Evolutionary conservation across 2,329 filamentous ascomycete species (phyloP).

Genomic region (Aspergillus fijiensis): DNA sequence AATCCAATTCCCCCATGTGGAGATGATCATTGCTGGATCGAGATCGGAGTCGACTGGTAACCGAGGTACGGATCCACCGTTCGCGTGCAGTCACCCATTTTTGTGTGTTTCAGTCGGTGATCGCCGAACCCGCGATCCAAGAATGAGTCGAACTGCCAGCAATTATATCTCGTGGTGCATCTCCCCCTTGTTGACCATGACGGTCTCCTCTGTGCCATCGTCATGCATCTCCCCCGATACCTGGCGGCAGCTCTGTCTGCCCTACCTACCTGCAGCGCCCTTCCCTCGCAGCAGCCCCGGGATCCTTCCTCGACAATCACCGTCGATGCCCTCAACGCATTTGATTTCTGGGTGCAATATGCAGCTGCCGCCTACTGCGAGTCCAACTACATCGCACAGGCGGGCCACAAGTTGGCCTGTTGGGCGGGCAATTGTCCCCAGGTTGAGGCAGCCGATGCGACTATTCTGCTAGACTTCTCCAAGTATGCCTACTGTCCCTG

Average conservation of each 20-base stretch:
- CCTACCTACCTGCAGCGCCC: background rate
- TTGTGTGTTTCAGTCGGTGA: too few relatives aligned
- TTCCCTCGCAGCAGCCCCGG: background rate
- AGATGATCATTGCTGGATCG: too few relatives aligned
- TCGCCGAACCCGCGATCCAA: too few relatives aligned
- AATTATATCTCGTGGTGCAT: too few relatives aligned
- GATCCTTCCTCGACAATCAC: background rate
- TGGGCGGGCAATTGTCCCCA: constrained; percentile 45
- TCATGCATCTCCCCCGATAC: background rate
- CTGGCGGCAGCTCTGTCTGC: background rate
- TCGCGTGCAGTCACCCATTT: too few relatives aligned
- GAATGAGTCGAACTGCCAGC: too few relatives aligned
- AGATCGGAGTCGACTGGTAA: too few relatives aligned
- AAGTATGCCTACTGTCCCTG: constrained; percentile 33
- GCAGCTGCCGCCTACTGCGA: constrained; percentile 52
- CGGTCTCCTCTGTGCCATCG: too few relatives aligned
- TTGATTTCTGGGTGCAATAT: constrained; percentile 51
- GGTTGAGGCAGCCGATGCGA: constrained; percentile 36
- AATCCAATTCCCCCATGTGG: too few relatives aligned
- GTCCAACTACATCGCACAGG: constrained; percentile 43
- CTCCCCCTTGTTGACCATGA: too few relatives aligned
- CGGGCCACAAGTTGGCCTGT: constrained; percentile 46
- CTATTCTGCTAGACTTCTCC: constrained; percentile 48
- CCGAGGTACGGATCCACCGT: too few relatives aligned
- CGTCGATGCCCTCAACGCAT: constrained; percentile 9